Evolutionary conservation across 164 flowering plant species (phyloP).

Genomic region (Dillenia turbinata): DNA sequence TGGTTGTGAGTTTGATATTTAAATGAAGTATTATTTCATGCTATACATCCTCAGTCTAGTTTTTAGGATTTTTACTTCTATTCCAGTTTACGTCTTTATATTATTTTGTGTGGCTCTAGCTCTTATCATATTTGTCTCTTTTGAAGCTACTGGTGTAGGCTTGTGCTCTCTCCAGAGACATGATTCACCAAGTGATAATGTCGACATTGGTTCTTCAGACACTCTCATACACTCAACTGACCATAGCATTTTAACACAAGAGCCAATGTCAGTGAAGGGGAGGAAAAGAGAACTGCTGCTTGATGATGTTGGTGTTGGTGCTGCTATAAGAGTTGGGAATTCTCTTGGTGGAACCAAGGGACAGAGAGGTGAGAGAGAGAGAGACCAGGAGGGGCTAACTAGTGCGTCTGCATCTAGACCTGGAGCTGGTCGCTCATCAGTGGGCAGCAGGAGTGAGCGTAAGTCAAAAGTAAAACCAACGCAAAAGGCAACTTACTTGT

Average conservation of each 20-base stretch:
- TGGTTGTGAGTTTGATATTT: too few species aligned
- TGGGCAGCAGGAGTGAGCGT: constrained; percentile 10
- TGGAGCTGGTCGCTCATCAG: neutral
- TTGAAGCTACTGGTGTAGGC: too few species aligned
- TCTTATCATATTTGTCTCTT: too few species aligned
- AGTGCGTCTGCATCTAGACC: neutral
- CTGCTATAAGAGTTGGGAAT: constrained; percentile 17
- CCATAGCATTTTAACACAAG: constrained; percentile 4
- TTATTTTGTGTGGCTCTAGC: too few species aligned
- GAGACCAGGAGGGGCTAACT: constrained; percentile 10
- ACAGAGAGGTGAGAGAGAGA: constrained; percentile 28
- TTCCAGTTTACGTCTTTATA: too few species aligned
- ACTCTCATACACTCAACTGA: constrained; percentile 10
- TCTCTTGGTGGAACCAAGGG: constrained; percentile 17
- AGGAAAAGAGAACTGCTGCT: constrained; percentile 26
- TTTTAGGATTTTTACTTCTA: too few species aligned
- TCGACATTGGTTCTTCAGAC: constrained; percentile 11
- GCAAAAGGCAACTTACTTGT: constrained; percentile 16
- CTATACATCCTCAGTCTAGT: too few species aligned
- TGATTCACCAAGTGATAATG: too few species aligned
- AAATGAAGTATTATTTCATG: too few species aligned
- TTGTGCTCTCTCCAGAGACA: too few species aligned
- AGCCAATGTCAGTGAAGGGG: constrained; percentile 6
- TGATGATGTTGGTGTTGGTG: constrained; percentile 26
- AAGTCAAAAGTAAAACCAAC: constrained; percentile 26